Conservation (phyloP, 2,329 filamentous ascomycete genomes). For the Penicillium decumbens region DNA sequence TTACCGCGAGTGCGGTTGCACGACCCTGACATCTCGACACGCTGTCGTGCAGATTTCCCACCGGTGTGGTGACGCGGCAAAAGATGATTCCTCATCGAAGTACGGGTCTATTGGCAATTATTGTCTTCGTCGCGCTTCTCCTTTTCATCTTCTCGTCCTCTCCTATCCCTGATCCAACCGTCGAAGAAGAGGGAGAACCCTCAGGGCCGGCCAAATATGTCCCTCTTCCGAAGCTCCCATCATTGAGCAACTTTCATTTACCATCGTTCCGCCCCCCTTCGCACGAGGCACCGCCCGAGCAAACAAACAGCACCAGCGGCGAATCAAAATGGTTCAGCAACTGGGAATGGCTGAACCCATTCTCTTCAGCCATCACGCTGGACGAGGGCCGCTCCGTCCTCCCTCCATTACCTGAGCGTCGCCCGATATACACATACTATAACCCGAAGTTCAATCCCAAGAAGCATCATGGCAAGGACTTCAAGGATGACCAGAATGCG, state of each 20-base stretch:
- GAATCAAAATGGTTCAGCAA: constrained; percentile 81
- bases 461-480: constrained; percentile 51
- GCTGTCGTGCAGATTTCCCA: constrained; percentile 1
- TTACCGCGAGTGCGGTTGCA: constrained; percentile 5
- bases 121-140: constrained; percentile 42
- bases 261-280: constrained; percentile 67
- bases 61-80: neutral
- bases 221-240: constrained; percentile 39
- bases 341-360: constrained; percentile 86
- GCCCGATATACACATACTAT: constrained; percentile 86
- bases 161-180: constrained; percentile 26
- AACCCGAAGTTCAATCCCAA: constrained; percentile 53
- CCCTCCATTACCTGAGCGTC: constrained; percentile 66
- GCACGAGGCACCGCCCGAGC: constrained; percentile 66
- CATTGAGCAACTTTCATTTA: constrained; percentile 48
- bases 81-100: constrained; percentile 42
- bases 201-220: constrained; percentile 31
- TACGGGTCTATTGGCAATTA: constrained; percentile 40
- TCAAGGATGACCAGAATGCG: constrained; percentile 59
- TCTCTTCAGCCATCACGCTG: constrained; percentile 72
- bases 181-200: constrained; percentile 17
- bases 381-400: constrained; percentile 81
- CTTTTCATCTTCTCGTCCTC: constrained; percentile 45
- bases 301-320: constrained; percentile 72
- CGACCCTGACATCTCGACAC: neutral